Base-by-base conservation (phyloP, 1,284 basidiomycete genomes). In the Cryptococcus sp. region DNA sequence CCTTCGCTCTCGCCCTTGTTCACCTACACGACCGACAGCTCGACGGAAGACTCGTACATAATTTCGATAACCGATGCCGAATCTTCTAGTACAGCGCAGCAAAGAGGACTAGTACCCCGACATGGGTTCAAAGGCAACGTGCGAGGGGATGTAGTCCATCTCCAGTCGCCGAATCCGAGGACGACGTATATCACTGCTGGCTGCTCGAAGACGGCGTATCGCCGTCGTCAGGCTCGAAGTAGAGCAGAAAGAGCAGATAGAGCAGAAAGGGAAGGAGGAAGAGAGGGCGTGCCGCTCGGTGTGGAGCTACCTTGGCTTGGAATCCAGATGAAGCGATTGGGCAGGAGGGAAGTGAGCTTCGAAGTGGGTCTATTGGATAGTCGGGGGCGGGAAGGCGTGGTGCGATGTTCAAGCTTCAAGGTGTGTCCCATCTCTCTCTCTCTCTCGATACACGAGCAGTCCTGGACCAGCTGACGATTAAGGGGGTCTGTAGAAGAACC, bases 371-470 rank as follows among this genome's bases (percentile, higher is more conserved):
- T 93, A 16, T 83, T 85, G 39, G 90, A 93, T 79, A 80, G 80
- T 48, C 71, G 74, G 6, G 86, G 86, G 6, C 80, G 82, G 61
- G 80, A 81, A 59, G 90, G 89, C 0, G 75, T 84, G 38, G 72
- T 92, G 23, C 81, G 90, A 25, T 83, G 86, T 60, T 91, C 90
- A 22, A 91, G 88, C 15, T 92, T 91, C 70, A 89, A 91, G 86
- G 89, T 90, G 71, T 74, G 74, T 74, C 19, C 10, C 31, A 20
- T 20, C 17, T n/a, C 17, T 41, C 5, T 10, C 19, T 16, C 60
- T 58, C 41, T 38, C 48, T 60, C 57, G 27, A 60, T 22, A n/a
- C 3, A 20, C 17, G 19, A 39, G 40, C 46, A n/a, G n/a, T n/a
- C n/a, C n/a, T n/a, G n/a, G 31, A 8, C 13, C 31, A 35, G 13